phyloP scores from a whole-genome alignment of 2,329 filamentous ascomycete genomes.

The Botryotinia globosa region DNA sequence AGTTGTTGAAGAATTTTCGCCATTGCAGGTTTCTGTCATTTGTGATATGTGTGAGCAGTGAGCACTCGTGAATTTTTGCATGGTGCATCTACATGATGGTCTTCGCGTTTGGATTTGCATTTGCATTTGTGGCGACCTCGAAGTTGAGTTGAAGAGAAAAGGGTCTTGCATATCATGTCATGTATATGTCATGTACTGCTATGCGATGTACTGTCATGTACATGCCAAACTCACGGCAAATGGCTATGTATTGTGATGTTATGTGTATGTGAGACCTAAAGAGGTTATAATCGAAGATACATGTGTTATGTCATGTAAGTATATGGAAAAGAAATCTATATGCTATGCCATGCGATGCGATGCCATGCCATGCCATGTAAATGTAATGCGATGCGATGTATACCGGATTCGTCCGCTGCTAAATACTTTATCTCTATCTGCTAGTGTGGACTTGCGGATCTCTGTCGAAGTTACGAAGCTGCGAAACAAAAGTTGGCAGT shows the following conservation, averaged over 20 bases:
- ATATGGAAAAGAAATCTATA: background rate
- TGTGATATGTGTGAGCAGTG: background rate
- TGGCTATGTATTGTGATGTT: background rate
- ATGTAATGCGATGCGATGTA: conserved; percentile 18
- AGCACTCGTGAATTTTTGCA: background rate
- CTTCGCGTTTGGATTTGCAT: background rate
- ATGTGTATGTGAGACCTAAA: background rate
- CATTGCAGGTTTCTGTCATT: background rate
- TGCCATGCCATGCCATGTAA: background rate
- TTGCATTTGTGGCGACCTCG: background rate
- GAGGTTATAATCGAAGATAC: background rate
- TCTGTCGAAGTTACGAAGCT: background rate
- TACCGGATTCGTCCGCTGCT: background rate
- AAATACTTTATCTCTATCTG: background rate
- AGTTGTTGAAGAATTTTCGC: conserved; percentile 3
- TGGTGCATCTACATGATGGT: background rate
- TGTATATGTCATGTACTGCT: conserved; percentile 2
- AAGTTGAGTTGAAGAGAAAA: background rate
- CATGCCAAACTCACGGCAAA: background rate
- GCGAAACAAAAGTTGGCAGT: conserved; percentile 5
- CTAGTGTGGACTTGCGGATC: background rate
- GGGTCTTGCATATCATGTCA: background rate
- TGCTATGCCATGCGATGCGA: background rate
- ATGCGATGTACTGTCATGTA: conserved; percentile 8
- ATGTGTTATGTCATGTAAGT: background rate